Evolutionary conservation across 371 early-diverging fungal species (phyloP), one percentile per base, ranked within the genome.

Genomic region (Zopfochytrium polystomum): DNA sequence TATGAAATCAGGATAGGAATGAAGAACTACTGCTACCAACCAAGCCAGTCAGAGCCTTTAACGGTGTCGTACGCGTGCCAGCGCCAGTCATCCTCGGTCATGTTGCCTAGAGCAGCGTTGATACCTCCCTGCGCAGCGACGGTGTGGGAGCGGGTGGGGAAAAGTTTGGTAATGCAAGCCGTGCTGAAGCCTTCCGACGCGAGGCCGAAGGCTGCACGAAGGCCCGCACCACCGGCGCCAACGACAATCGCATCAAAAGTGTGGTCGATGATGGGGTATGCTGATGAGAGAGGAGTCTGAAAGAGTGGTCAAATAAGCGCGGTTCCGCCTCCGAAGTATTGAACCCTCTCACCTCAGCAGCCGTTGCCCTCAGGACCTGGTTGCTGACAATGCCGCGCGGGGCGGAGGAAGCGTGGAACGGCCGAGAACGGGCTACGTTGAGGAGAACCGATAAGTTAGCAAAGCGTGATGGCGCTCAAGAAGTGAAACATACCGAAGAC

Each of bases 31-130:
- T 6, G 0, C 20, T 46, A 62, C 68, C 11, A 42, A 79, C 84
- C 89, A 50, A 97, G 87, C 98, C 98, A 97, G 76, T 96, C 98
- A 58, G 89, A 88, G 50, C 98, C 98, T 82, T 97, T 97, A 62
- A 97, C 96, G 25, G 98, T 97, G 69, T 97, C 98, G 75, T 96
- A 97, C 96, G 95, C 94, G 75, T 96, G 98, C 98, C 98, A 98
- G 77, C 97, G 86, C 98, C 98, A 96, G 80, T 98, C 98, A 74
- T 98, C 97, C 78, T 95, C 92, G 60, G 90, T 86, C 97, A 98
- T 96, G 80, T 98, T 98, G 48, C 96, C 97, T 35, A 98, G 87
- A 52, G 97, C 98, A 66, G 98, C 98, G 76, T 97, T 96, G 78
- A 98, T 92, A 71, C 98, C 98, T 68, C 98, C 98, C 88, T 98